These are phyloP conservation scores for Fusarium solani-melongenae DNA, from an alignment of 2,329 filamentous ascomycete species.

Conservation along the genomic window DNA sequence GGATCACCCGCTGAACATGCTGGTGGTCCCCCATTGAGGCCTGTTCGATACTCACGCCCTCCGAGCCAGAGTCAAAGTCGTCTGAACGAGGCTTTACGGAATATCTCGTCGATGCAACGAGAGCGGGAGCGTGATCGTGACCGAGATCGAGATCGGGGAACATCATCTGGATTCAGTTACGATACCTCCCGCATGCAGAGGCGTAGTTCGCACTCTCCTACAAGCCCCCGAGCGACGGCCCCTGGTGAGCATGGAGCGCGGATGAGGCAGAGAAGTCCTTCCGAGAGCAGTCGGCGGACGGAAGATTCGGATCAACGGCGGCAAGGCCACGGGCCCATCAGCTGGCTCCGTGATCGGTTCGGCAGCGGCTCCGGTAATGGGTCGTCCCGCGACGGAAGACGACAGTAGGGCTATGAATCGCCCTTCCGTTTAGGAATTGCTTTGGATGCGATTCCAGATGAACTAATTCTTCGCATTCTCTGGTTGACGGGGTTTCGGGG, in stretches of 20 bases:
- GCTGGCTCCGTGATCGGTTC: conserved; percentile 59
- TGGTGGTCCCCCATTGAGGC: conserved; percentile 21
- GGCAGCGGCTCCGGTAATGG: conserved; percentile 43
- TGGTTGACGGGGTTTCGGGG: conserved; percentile 1
- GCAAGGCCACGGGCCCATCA: conserved; percentile 50
- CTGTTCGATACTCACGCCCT: conserved; percentile 35
- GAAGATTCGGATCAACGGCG: conserved; percentile 47
- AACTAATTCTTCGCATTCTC: not conserved
- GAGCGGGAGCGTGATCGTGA: conserved; percentile 43
- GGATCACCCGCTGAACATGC: conserved; percentile 3
- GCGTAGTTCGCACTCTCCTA: conserved; percentile 54
- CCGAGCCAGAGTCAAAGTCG: conserved; percentile 44
- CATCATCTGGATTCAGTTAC: conserved; percentile 43
- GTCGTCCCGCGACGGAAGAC: conserved; percentile 44
- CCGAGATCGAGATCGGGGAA: conserved; percentile 35
- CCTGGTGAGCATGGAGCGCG: conserved; percentile 46
- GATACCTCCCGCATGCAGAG: conserved; percentile 50
- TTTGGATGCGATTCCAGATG: conserved; percentile 1
- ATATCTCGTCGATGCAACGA: conserved; percentile 43
- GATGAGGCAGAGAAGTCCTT: conserved; percentile 54
- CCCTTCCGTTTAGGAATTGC: conserved; percentile 11
- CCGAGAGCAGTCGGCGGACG: conserved; percentile 48
- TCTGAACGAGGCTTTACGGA: conserved; percentile 47
- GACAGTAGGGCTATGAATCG: conserved; percentile 38
- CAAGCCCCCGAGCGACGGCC: conserved; percentile 46